These are phyloP conservation scores for Macrophomina tecta DNA, from an alignment of 2,329 filamentous ascomycete genomes.

Conservation along the genomic window DNA sequence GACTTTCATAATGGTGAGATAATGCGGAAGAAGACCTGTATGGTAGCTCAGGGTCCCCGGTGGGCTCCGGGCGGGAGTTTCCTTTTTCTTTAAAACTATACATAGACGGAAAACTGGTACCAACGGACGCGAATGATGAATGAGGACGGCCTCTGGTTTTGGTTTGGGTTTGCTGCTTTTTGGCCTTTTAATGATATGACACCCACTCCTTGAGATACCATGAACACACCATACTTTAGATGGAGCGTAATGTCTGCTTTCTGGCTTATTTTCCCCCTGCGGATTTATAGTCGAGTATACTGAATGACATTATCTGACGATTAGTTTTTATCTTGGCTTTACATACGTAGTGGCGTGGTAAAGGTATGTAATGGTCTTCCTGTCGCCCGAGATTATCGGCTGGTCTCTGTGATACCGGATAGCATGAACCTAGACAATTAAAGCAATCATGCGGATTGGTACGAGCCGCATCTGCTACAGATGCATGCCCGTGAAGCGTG, in stretches of 20 bases:
- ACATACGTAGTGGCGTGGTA: too few relatives aligned
- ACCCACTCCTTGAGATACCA: constrained; percentile 19
- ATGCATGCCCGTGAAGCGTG: too few relatives aligned
- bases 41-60: not conserved
- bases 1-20: not conserved
- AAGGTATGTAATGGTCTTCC: too few relatives aligned
- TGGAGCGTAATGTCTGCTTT: constrained; percentile 16
- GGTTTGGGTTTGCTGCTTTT: not conserved
- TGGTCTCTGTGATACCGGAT: too few relatives aligned
- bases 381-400: too few relatives aligned
- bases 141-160: constrained; percentile 4
- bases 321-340: not conserved
- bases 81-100: not conserved
- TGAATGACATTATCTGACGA: not conserved
- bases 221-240: not conserved
- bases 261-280: not conserved
- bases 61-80: not conserved
- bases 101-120: constrained; percentile 15
- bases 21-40: not conserved
- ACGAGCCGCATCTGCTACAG: too few relatives aligned
- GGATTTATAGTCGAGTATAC: not conserved
- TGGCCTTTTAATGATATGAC: not conserved
- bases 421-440: too few relatives aligned
- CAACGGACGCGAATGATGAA: not conserved
- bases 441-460: too few relatives aligned